phyloP scores from a whole-genome alignment of 495 filamentous ascomycete species.

The Aspergillus sclerotioniger region DNA sequence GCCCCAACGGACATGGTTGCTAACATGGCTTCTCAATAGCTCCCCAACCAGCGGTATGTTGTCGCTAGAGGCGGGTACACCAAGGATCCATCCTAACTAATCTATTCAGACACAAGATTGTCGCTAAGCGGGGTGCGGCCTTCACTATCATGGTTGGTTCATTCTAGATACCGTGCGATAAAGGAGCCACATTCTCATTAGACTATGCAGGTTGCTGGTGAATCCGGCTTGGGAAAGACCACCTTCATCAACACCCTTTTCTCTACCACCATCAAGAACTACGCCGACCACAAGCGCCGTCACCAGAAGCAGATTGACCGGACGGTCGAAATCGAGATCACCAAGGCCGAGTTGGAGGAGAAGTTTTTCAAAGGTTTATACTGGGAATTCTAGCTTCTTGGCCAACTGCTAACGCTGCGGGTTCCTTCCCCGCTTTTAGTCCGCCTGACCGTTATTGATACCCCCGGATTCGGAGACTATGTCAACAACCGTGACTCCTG shows the following conservation, averaged over 20 bases:
- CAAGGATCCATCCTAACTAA: slow-evolving; percentile 32
- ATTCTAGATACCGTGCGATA: slow-evolving; percentile 9
- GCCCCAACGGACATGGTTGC: neutral
- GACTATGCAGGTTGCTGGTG: slow-evolving; percentile 77
- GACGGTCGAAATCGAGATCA: slow-evolving; percentile 99
- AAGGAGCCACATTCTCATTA: slow-evolving; percentile 29
- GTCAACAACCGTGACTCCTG: slow-evolving; percentile 99
- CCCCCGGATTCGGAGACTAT: slow-evolving; percentile 98
- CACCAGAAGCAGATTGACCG: slow-evolving; percentile 99
- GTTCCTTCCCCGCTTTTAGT: slow-evolving; percentile 52
- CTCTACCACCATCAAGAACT: slow-evolving; percentile 99
- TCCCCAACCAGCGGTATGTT: slow-evolving; percentile 85
- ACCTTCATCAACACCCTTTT: slow-evolving; percentile 99
- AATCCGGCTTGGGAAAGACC: slow-evolving; percentile 97
- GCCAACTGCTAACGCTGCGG: slow-evolving; percentile 17
- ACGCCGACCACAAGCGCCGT: slow-evolving; percentile 96
- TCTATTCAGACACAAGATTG: slow-evolving; percentile 85
- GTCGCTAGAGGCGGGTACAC: slow-evolving; percentile 9
- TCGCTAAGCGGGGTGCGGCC: slow-evolving; percentile 96
- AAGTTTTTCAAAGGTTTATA: slow-evolving; percentile 98
- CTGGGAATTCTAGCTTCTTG: neutral
- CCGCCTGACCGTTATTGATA: slow-evolving; percentile 97
- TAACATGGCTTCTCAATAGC: slow-evolving; percentile 35
- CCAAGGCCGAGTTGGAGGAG: slow-evolving; percentile 98
- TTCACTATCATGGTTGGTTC: slow-evolving; percentile 95